These are phyloP conservation scores for Thelonectria olida DNA, from an alignment of 2,329 filamentous ascomycete genomes.

Conservation along the genomic window DNA sequence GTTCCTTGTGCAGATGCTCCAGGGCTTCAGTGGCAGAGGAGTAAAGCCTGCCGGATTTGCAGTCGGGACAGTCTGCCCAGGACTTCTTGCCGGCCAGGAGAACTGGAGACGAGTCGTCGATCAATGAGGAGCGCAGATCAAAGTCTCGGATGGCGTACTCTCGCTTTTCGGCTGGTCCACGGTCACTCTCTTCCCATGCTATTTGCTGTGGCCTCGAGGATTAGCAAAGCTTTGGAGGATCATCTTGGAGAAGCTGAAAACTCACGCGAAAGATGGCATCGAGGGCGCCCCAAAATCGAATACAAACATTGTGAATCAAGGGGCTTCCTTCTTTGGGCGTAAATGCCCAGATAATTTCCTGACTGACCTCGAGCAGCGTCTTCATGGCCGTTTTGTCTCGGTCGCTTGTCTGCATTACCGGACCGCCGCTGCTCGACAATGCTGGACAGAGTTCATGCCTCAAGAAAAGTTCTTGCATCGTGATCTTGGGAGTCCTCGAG, in stretches of 20 bases:
- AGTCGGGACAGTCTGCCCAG: not conserved
- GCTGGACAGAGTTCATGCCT: not conserved
- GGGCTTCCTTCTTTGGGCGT: slow-evolving; percentile 10
- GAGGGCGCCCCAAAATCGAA: slow-evolving; percentile 31
- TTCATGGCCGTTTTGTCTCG: not conserved
- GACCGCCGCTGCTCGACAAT: not conserved
- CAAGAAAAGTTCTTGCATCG: not conserved
- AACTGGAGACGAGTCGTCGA: not conserved
- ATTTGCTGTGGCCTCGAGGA: not conserved
- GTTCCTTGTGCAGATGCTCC: not conserved
- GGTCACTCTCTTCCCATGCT: not conserved
- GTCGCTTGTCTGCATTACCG: not conserved
- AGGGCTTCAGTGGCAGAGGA: not conserved
- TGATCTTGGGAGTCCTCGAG: not conserved
- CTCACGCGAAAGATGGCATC: slow-evolving; percentile 29
- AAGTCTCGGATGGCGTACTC: not conserved
- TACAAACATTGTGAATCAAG: slow-evolving; percentile 21
- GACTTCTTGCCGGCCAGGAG: not conserved
- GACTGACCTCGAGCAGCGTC: not conserved
- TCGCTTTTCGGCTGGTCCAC: not conserved
- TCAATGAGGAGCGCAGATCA: not conserved
- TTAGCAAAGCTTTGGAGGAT: not conserved
- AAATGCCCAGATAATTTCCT: slow-evolving; percentile 14
- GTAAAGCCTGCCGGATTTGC: not conserved
- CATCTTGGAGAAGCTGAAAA: not conserved